phyloP scores from a whole-genome alignment of 1,284 basidiomycete species.

The Ustilago cynodontis region DNA sequence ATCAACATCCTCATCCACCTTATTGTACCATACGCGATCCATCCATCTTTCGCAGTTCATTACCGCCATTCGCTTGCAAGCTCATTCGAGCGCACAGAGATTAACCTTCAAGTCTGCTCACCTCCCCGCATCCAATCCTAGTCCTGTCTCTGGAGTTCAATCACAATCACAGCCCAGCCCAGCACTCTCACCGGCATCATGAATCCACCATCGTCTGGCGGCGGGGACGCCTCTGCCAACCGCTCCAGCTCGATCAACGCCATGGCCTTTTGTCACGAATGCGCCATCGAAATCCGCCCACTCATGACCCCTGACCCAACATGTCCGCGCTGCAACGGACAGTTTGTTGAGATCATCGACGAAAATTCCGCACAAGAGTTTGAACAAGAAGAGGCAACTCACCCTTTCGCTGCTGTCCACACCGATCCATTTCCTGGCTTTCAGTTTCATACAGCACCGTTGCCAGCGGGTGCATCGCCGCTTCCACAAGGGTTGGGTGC shows the following conservation, averaged over 20 bases:
- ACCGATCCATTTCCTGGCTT: slow-evolving; percentile 14
- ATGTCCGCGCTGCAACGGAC: slow-evolving; percentile 61
- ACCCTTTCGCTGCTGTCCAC: slow-evolving; percentile 5
- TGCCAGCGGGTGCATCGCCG: neutral
- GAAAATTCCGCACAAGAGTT: slow-evolving; percentile 6
- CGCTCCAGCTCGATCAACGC: slow-evolving; percentile 28
- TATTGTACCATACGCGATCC: neutral
- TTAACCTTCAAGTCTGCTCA: too few relatives aligned
- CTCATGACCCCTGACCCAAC: slow-evolving; percentile 58
- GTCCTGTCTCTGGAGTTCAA: too few relatives aligned
- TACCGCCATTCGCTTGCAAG: too few relatives aligned
- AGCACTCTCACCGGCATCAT: slow-evolving; percentile 6
- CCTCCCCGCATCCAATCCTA: too few relatives aligned
- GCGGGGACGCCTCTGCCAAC: neutral
- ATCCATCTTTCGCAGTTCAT: too few relatives aligned
- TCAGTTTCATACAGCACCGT: slow-evolving; percentile 10
- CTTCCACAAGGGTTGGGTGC: slow-evolving; percentile 18
- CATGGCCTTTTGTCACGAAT: slow-evolving; percentile 63
- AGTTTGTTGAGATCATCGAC: slow-evolving; percentile 60
- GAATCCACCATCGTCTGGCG: slow-evolving; percentile 22
- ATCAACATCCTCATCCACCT: neutral
- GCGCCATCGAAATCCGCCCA: slow-evolving; percentile 58
- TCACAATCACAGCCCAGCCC: too few relatives aligned
- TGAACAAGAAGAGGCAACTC: slow-evolving; percentile 4
- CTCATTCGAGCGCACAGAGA: too few relatives aligned